Base-by-base conservation (phyloP, 2,329 filamentous ascomycete species). In the Ambrosiella cleistominuta region DNA sequence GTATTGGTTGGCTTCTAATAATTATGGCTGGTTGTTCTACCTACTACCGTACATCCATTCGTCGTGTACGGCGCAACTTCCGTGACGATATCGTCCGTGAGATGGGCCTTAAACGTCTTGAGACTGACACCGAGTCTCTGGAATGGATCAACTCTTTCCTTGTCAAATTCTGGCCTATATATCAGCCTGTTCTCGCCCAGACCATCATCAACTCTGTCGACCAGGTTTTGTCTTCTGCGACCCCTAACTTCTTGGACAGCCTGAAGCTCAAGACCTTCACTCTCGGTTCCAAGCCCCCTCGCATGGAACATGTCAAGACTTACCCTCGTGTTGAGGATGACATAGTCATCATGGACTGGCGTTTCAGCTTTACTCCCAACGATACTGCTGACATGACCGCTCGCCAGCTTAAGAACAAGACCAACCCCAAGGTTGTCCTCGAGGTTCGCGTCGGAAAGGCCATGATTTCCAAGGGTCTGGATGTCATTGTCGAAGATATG, bases 121-220 rank as follows among this genome's bases (percentile, higher is more conserved):
- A 97, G 65, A 93, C 83, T 7, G 93, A 98, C 64, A 82, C 82
- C 35, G 93, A 98, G 71, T 93, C 86, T 59, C 75, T 98, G 54
- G 93, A 98, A 70, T 98, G 93, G 93, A 97, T 98, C 70, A 98
- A 98, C 75, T 95, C 88, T 65, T 98, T 98, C 73, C 69, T 98
- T 65, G 82, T 94, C 72, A 98, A 98, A 69, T 98, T 98, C 73
- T 98, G 93, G 93, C 93, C 93, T 62, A 98, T 98, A 66, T 97
- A 95, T 68, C 88, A 93, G 58, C 93, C 93, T 1, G 88, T 97
- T 8, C 79, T 98, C 11, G 91, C 89, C 61, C 82, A 93, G 64
- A 94, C 88, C 19, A 86, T 98, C 65, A 86, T 97, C 70, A 88
- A 83, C 68, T 89, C 90, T 0, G 93, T 97, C 53, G 93, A 98